phyloP scores from a whole-genome alignment of 192 early-diverging fungal genomes.

The Gonapodya sp. region DNA sequence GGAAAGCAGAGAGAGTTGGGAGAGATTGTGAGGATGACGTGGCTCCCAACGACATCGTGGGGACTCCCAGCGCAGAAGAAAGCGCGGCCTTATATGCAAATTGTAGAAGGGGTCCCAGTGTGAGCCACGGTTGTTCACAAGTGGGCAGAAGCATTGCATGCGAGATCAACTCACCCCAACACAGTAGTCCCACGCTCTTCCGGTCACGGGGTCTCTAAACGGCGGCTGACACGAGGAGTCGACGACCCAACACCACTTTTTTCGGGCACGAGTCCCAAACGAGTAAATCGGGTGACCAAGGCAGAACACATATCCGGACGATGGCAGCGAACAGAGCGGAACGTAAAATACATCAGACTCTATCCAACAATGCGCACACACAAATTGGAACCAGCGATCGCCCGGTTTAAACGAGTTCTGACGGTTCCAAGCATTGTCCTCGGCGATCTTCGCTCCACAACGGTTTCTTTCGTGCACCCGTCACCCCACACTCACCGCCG shows the following conservation, averaged over 20 bases:
- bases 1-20: background rate
- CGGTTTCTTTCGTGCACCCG: background rate
- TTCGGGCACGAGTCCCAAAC: background rate
- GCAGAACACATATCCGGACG: background rate
- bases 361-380: background rate
- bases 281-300: background rate
- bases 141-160: background rate
- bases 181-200: slow-evolving; percentile 1
- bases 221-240: background rate
- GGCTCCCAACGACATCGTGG: no score
- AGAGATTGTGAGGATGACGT: no score
- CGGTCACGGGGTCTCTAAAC: background rate
- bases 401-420: background rate
- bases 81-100: background rate
- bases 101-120: background rate
- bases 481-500: background rate
- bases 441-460: background rate
- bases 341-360: background rate
- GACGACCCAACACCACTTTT: background rate
- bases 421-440: background rate
- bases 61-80: no score
- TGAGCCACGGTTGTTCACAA: background rate
- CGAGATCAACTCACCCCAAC: background rate
- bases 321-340: background rate
- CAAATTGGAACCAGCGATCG: background rate